A percentile compares a stretch with the other conserved stretches of the same genome.
Conservation (phyloP, 129 eudicot species). For the Flaveria trinervia region DNA sequence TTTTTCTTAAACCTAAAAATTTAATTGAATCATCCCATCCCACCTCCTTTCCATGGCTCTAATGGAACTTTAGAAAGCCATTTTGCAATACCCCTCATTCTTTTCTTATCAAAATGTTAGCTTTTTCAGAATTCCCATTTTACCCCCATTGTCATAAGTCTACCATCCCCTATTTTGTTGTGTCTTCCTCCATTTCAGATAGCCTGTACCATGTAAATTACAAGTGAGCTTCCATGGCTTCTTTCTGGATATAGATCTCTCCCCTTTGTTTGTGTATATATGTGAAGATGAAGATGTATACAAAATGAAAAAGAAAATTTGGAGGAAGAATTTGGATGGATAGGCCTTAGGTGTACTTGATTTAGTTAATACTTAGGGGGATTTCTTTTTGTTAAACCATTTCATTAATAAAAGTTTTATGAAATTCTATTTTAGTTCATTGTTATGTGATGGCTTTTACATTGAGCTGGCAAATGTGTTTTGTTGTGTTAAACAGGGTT, state of each 20-base stretch:
- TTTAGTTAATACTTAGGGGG: constrained; percentile 44
- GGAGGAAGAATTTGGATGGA: constrained; percentile 46
- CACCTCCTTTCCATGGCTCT: background rate
- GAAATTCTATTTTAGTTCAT: background rate
- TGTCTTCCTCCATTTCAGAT: constrained; percentile 34
- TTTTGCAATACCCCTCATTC: background rate
- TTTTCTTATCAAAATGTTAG: constrained; percentile 38
- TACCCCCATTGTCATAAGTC: constrained; percentile 30
- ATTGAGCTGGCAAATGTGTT: too few species aligned
- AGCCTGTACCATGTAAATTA: constrained; percentile 38
- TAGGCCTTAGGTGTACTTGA: constrained; percentile 45
- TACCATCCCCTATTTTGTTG: constrained; percentile 13
- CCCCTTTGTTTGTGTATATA: constrained; percentile 40
- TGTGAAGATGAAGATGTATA: constrained; percentile 46
- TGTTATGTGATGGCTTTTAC: constrained; percentile 22
- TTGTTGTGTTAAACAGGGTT: too few species aligned
- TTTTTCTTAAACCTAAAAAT: constrained; percentile 45
- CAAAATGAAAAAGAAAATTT: constrained; percentile 34
- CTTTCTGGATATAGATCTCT: constrained; percentile 45
- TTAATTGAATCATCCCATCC: constrained; percentile 25
- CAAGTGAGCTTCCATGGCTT: constrained; percentile 36
- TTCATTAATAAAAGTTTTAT: constrained; percentile 46
- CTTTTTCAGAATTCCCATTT: constrained; percentile 17
- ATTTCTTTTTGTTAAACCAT: constrained; percentile 44
- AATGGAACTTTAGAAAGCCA: too few species aligned